Percentiles rank a stretch among this genome's conserved stretches.
These are phyloP conservation scores for Monosporascus ibericus DNA, from an alignment of 2,329 filamentous ascomycete genomes.

Conservation along the genomic window DNA sequence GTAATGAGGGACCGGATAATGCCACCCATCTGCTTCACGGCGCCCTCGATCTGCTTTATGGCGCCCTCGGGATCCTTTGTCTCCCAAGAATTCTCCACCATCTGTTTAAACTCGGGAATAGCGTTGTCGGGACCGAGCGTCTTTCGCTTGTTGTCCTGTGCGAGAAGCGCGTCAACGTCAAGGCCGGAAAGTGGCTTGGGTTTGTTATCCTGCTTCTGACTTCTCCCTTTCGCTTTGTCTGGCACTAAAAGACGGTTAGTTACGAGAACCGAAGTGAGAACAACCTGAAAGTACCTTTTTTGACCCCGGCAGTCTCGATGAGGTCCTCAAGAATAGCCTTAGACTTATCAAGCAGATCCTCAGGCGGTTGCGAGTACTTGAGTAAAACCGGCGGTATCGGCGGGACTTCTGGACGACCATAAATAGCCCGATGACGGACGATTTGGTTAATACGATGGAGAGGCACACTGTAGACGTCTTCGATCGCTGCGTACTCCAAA, in stretches of 20 bases:
- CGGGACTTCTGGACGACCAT: conserved; percentile 46
- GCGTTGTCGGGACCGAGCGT: conserved; percentile 61
- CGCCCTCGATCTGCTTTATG: conserved; percentile 56
- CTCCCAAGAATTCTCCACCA: conserved; percentile 42
- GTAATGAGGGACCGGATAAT: conserved; percentile 66
- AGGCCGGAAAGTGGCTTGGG: conserved; percentile 85
- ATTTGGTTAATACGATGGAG: conserved; percentile 88
- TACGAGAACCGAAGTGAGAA: conserved; percentile 11
- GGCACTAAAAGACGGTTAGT: conserved; percentile 51
- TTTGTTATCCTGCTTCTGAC: conserved; percentile 46
- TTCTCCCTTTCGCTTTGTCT: conserved; percentile 69
- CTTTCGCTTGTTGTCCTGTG: conserved; percentile 23
- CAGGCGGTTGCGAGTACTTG: conserved; percentile 67
- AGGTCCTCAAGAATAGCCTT: conserved; percentile 55
- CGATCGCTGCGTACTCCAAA: conserved; percentile 67
- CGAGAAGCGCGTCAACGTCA: conserved; percentile 73
- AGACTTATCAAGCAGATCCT: conserved; percentile 56
- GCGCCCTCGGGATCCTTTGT: conserved; percentile 38
- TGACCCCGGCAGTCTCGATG: conserved; percentile 67
- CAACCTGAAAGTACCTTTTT: conserved; percentile 54
- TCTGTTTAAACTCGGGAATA: conserved; percentile 85
- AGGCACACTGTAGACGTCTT: conserved; percentile 77
- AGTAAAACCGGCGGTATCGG: conserved; percentile 60
- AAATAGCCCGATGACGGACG: conserved; percentile 73
- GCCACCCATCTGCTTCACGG: conserved; percentile 65